phyloP scores from a whole-genome alignment of 1,139 yeast genomes.

The Blastobotrys ciferrii region DNA sequence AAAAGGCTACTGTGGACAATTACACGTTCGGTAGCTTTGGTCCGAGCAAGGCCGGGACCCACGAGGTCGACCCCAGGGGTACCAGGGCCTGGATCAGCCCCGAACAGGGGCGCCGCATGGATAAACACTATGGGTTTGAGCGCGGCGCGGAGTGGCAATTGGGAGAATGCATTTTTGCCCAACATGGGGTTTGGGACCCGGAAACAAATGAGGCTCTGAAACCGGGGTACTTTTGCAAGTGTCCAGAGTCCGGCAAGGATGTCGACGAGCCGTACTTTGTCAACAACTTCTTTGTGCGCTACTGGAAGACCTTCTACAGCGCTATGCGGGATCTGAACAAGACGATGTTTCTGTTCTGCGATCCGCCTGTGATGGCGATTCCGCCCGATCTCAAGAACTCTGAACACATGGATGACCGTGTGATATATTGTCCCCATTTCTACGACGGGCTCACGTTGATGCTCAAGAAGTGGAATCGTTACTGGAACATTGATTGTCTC shows the following conservation, averaged over 20 bases:
- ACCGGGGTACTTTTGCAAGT: conserved; percentile 45
- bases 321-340: conserved; percentile 49
- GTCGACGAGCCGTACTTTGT: conserved; percentile 60
- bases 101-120: conserved; percentile 41
- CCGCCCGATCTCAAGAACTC: conserved; percentile 67
- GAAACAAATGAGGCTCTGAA: conserved; percentile 39
- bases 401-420: conserved; percentile 56
- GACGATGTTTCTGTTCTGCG: conserved; percentile 60
- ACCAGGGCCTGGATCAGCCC: conserved; percentile 59
- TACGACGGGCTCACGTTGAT: conserved; percentile 87
- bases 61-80: conserved; percentile 65
- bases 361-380: conserved; percentile 76
- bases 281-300: conserved; percentile 60
- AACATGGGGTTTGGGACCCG: conserved; percentile 71
- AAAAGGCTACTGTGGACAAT: conserved; percentile 59
- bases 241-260: conserved; percentile 35
- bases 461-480: conserved; percentile 67
- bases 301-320: conserved; percentile 50
- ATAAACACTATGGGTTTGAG: conserved; percentile 62
- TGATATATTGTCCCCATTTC: conserved; percentile 78
- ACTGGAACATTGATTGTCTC: conserved; percentile 75
- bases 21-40: conserved; percentile 71
- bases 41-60: conserved; percentile 60
- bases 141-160: conserved; percentile 61
- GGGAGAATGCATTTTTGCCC: conserved; percentile 74